Base-by-base conservation (phyloP, 192 early-diverging fungal genomes). In the Gamsiella multidivaricata region DNA sequence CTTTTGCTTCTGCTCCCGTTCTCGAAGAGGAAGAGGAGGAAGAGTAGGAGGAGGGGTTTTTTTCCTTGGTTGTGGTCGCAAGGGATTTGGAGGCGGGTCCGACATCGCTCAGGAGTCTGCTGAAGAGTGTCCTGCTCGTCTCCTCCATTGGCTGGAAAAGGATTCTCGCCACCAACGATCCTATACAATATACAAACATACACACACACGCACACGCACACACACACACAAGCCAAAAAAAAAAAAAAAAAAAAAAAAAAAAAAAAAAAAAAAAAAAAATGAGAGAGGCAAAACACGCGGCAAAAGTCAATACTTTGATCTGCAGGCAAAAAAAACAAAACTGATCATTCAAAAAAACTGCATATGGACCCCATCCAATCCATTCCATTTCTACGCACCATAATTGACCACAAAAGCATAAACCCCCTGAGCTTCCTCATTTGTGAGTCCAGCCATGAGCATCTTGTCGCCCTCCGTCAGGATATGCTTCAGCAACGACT, bases 391-490 rank as follows among this genome's bases (percentile, higher is more conserved):
- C 17, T 29, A 14, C 57, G 23, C 79, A 86, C 91, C 95, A 85
- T 96, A 96, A 79, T 93, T 96, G 34, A 91, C 81, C 9, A 94
- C 93, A 71, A 95, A 83, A 1, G 95, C 94, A 82, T 94, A 95
- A 7, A 90, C 84, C 9, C 95, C 95, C 82, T 93, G 92, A 61
- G 88, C 88, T 0, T 45, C 61, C 3, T 78, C 69, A 1, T 67
- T 65, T 8, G 89, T 88, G 33, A 91, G 81, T 29, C 66, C 78
- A 17, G 94, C 70, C 73, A 96, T 86, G n/a, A 95, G 65, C 84
- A 99, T 92, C 70, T 95, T 95, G 80, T 99, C 97, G n/a, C 96
- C 97, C 80, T 96, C 94, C 5, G 97, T 98, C 31, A 99, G 71
- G 12, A 97, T 51, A 70, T 98, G 94, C 72, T 99, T 99, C n/a